Evolutionary conservation across 345 rosid genomes (phyloP), one percentile per base, ranked within the genome.

Genomic region (Eucalyptus decipiens): DNA sequence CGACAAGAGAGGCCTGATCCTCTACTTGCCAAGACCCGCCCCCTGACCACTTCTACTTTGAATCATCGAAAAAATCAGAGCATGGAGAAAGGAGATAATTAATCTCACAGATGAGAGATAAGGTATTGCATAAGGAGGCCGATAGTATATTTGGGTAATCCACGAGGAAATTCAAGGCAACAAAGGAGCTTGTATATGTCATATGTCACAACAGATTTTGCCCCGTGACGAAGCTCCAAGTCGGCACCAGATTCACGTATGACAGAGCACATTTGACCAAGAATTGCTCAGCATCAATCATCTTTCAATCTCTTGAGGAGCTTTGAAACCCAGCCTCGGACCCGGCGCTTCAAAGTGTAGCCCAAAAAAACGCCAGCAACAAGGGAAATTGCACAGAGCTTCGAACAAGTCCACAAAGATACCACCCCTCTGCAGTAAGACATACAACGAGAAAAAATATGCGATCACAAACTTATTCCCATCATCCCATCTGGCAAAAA

Each of bases 311-410:
- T 93, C 92, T 89, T 92, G 37, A 97, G 95, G 88, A 97, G 90
- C 80, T 89, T 94, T 43, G 97, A 94, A 76, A 96, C 99, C 99
- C 98, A 97, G 6, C 93, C 83, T 58, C 92, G 89, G 86, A 97
- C 97, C 13, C 99, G 95, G 86, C 91, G 92, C 92, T 95, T 96
- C 85, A 97, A 93, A 16, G 98, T 95, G 93, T 91, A 97, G 80
- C 99, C 99, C 34, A 94, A 95, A 85, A 96, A 67, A 80, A 97
- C 93, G 88, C 99, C 98, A 72, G 98, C 97, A 49, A 92, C 94
- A 56, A 97, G 96, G 95, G 94, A 95, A 90, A 95, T n/a, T 3
- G 94, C 93, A 48, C 97, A 97, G 30, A 97, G 93, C 95, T 96
- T 97, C 16, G 99, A 94, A 90, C 99, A 97, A 21, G 96, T 94